Percentiles rank a stretch among this genome's conserved stretches.
Conservation (phyloP, 2,329 filamentous ascomycete species). For the Microdochium bolleyi region DNA sequence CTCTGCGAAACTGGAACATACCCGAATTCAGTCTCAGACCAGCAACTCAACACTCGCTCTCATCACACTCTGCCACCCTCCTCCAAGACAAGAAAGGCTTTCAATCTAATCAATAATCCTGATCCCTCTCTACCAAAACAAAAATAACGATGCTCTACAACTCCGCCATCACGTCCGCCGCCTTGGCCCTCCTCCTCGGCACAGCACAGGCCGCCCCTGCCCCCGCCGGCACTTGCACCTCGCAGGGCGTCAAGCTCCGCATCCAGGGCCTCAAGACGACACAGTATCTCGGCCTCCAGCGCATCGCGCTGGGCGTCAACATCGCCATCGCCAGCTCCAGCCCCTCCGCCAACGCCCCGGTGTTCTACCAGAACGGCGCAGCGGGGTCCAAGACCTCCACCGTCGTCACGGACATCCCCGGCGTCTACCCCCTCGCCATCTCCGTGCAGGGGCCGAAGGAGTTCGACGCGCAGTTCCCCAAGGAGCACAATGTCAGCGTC, state of each 20-base stretch:
- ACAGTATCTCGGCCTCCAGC: background rate
- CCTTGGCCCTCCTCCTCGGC: background rate
- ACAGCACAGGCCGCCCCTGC: background rate
- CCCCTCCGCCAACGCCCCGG: background rate
- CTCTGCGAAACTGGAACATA: too few species aligned
- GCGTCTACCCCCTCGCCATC: background rate
- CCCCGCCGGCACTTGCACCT: background rate
- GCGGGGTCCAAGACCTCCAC: background rate
- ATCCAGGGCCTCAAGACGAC: background rate
- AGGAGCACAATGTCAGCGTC: slow-evolving; percentile 1
- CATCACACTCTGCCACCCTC: too few species aligned
- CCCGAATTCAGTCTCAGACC: too few species aligned
- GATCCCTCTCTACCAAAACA: background rate
- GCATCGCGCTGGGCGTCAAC: background rate
- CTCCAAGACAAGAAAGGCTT: too few species aligned
- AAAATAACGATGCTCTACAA: background rate
- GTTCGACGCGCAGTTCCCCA: background rate
- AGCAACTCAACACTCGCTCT: too few species aligned
- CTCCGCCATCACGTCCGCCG: background rate
- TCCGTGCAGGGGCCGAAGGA: slow-evolving; percentile 1
- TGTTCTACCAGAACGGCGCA: background rate
- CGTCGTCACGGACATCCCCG: background rate
- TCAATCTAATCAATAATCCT: too few species aligned
- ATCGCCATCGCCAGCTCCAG: background rate
- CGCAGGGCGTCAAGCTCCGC: background rate